phyloP scores from a whole-genome alignment of 1,284 basidiomycete genomes.

The Apiotrichum akiyoshidainum region DNA sequence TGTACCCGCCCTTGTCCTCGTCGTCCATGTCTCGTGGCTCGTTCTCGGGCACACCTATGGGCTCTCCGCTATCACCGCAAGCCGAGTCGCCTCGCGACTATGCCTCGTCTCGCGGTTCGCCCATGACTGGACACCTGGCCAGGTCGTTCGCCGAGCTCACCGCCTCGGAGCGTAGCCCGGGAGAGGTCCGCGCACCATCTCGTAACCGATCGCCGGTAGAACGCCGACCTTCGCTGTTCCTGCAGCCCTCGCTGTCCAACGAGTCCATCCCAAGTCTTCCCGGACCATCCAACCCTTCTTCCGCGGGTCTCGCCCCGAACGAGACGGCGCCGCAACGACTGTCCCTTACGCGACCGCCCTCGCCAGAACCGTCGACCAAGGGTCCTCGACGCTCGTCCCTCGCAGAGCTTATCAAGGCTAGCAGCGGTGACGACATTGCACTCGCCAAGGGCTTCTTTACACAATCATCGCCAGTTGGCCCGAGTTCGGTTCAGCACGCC shows the following conservation, averaged over 20 bases:
- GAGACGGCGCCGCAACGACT: not conserved
- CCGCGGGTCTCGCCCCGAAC: not conserved
- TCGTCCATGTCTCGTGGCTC: constrained; percentile 27
- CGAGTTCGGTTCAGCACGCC: not conserved
- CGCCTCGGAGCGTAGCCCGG: constrained; percentile 24
- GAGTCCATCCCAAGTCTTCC: constrained; percentile 14
- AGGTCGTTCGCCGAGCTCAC: constrained; percentile 41
- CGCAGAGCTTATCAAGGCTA: constrained; percentile 41
- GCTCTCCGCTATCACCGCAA: constrained; percentile 15
- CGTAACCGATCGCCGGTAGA: constrained; percentile 16
- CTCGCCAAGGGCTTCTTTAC: constrained; percentile 21
- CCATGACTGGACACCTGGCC: constrained; percentile 38
- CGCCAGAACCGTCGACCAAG: constrained; percentile 22
- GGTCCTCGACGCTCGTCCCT: constrained; percentile 32
- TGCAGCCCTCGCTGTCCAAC: constrained; percentile 7
- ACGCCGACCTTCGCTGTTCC: constrained; percentile 21
- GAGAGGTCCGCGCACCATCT: constrained; percentile 11
- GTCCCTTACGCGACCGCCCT: constrained; percentile 29
- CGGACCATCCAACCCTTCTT: not conserved
- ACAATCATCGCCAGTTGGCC: not conserved
- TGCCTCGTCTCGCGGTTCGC: constrained; percentile 29
- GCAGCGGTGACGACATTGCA: constrained; percentile 38
- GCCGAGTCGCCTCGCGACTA: constrained; percentile 16
- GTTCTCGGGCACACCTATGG: constrained; percentile 22
- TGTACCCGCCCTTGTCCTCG: constrained; percentile 29